A percentile compares a stretch with the other conserved stretches of the same genome.
These are phyloP conservation scores for Dryas integrifolia DNA, from an alignment of 331 rosid genomes.

Conservation along the genomic window DNA sequence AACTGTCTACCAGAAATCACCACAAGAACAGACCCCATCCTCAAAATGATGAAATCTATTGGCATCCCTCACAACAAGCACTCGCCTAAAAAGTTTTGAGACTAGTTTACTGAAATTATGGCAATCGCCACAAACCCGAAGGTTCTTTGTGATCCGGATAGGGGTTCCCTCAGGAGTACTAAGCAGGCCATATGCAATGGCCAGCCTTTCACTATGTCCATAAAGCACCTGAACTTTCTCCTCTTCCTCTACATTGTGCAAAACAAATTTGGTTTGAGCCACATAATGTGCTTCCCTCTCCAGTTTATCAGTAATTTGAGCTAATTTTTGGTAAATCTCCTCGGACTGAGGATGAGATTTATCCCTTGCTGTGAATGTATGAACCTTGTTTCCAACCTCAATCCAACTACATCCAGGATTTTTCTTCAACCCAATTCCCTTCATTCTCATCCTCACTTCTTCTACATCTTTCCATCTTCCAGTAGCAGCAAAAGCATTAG, in stretches of 20 bases:
- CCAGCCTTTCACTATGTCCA: conserved; percentile 81
- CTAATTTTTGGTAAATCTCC: conserved; percentile 50
- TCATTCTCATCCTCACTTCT: conserved; percentile 68
- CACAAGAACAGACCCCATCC: conserved; percentile 69
- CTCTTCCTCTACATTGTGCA: conserved; percentile 64
- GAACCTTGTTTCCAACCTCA: conserved; percentile 58
- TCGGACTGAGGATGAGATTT: conserved; percentile 60
- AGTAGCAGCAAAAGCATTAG: conserved; percentile 62
- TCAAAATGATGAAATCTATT: conserved; percentile 74
- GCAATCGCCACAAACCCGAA: conserved; percentile 70
- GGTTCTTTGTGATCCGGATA: conserved; percentile 63
- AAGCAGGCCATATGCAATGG: conserved; percentile 67
- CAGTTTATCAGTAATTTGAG: conserved; percentile 46
- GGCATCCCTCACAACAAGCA: conserved; percentile 71
- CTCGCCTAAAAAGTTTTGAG: conserved; percentile 47
- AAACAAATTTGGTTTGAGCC: conserved; percentile 59
- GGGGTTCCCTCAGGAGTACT: conserved; percentile 41
- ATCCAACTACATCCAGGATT: conserved; percentile 88
- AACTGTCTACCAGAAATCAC: conserved; percentile 65
- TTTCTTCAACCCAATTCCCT: conserved; percentile 62
- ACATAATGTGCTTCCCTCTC: conserved; percentile 53
- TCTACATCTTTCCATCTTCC: conserved; percentile 73
- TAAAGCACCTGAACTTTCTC: conserved; percentile 57
- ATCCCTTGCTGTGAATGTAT: conserved; percentile 64
- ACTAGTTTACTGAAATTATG: conserved; percentile 69